Percentiles rank a stretch among this genome's conserved stretches.
Evolutionary conservation across 371 early-diverging fungal species (phyloP).

Genomic region (Rhizopus sp.): DNA sequence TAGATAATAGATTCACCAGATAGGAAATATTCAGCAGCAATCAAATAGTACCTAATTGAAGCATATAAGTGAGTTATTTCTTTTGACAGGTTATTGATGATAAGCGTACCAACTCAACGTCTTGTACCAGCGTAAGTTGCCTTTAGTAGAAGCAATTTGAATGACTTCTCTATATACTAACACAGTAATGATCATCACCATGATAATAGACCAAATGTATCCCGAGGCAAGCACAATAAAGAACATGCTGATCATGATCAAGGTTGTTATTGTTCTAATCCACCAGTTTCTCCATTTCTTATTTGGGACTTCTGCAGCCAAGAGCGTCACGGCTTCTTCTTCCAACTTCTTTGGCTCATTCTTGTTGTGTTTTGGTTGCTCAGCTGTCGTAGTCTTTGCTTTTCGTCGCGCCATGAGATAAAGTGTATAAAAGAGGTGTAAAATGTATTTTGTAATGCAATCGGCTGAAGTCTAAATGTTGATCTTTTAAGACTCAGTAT

Average conservation of each 20-base stretch:
- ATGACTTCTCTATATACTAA: conserved; percentile 87
- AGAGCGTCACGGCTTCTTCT: conserved; percentile 25
- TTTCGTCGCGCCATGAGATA: conserved; percentile 3
- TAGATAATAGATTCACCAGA: conserved; percentile 93
- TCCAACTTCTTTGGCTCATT: neutral
- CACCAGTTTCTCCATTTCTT: conserved; percentile 76
- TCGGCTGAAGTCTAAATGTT: no score
- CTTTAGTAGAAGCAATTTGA: conserved; percentile 79
- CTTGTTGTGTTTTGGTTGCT: neutral
- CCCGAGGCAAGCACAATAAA: conserved; percentile 76
- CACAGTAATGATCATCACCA: conserved; percentile 81
- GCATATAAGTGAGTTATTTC: neutral
- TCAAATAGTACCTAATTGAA: conserved; percentile 71
- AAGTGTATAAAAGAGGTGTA: no score
- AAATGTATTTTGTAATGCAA: no score
- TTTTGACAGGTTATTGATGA: neutral
- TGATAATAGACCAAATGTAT: conserved; percentile 69
- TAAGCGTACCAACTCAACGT: conserved; percentile 79
- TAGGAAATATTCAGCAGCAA: conserved; percentile 87
- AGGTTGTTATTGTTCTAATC: conserved; percentile 77
- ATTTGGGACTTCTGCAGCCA: conserved; percentile 48
- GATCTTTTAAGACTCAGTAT: no score
- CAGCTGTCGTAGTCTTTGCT: neutral
- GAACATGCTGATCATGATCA: conserved; percentile 86
- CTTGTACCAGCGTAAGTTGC: conserved; percentile 86